These are phyloP conservation scores for Nemophila menziesii DNA, from an alignment of 257 asterid genomes.

Conservation along the genomic window DNA sequence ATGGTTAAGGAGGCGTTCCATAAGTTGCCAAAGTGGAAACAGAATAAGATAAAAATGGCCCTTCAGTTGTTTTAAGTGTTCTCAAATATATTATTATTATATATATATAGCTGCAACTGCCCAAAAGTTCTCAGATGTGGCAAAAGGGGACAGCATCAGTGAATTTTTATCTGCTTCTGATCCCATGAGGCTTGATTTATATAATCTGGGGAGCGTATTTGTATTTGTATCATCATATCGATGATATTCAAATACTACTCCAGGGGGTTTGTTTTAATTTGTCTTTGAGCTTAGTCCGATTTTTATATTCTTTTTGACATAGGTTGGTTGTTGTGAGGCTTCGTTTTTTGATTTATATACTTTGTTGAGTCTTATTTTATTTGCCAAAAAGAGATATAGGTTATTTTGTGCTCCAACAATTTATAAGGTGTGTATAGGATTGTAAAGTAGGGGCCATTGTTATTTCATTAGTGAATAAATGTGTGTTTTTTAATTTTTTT, in stretches of 20 bases:
- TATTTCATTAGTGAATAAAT: slow-evolving; percentile 36
- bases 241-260: slow-evolving; percentile 25
- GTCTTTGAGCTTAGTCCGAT: slow-evolving; percentile 24
- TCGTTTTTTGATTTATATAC: slow-evolving; percentile 10
- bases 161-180: slow-evolving; percentile 60
- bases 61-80: slow-evolving; percentile 55
- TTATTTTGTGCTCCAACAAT: slow-evolving; percentile 16
- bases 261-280: slow-evolving; percentile 13
- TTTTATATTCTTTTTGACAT: slow-evolving; percentile 37
- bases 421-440: slow-evolving; percentile 44
- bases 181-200: slow-evolving; percentile 26
- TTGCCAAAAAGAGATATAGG: slow-evolving; percentile 35
- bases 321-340: slow-evolving; percentile 56
- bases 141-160: slow-evolving; percentile 40
- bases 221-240: slow-evolving; percentile 14
- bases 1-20: slow-evolving; percentile 61
- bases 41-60: slow-evolving; percentile 91
- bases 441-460: slow-evolving; percentile 29
- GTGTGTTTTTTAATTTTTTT: slow-evolving; percentile 24
- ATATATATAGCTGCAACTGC: slow-evolving; percentile 16
- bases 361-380: slow-evolving; percentile 12
- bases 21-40: slow-evolving; percentile 97
- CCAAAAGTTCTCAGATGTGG: slow-evolving; percentile 19
- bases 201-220: slow-evolving; percentile 15
- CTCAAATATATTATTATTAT: slow-evolving; percentile 10